A percentile compares a stretch with the other conserved stretches of the same genome.
Evolutionary conservation across 2,329 filamentous ascomycete species (phyloP).

Genomic region (Fusarium pseudocircinatum): DNA sequence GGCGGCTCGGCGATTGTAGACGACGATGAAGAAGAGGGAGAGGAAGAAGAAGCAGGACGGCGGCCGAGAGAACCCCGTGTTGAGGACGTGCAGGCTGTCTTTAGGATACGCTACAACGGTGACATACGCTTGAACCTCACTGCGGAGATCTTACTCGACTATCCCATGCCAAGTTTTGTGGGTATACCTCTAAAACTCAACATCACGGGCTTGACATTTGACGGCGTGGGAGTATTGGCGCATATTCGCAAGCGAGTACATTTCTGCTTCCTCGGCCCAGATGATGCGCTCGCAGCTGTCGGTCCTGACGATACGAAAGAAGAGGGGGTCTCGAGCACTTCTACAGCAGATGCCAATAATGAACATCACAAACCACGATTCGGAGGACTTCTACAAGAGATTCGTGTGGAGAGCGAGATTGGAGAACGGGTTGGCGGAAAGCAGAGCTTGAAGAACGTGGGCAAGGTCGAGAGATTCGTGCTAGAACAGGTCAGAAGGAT

Average conservation of each 20-base stretch:
- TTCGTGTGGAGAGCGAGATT: slow-evolving; percentile 97
- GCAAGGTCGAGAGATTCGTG: slow-evolving; percentile 97
- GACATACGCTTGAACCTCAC: slow-evolving; percentile 89
- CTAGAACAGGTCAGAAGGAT: slow-evolving; percentile 95
- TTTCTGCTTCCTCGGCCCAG: slow-evolving; percentile 93
- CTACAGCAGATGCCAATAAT: slow-evolving; percentile 31
- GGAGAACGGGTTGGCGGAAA: slow-evolving; percentile 90
- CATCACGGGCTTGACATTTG: slow-evolving; percentile 94
- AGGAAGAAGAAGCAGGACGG: slow-evolving; percentile 39
- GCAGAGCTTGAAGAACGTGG: slow-evolving; percentile 97
- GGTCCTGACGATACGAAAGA: slow-evolving; percentile 56
- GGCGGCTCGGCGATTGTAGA: slow-evolving; percentile 52
- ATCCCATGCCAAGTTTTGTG: slow-evolving; percentile 98
- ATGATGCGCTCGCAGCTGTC: slow-evolving; percentile 83
- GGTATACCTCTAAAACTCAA: slow-evolving; percentile 94
- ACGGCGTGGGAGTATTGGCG: slow-evolving; percentile 91
- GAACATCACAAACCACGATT: slow-evolving; percentile 53
- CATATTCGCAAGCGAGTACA: slow-evolving; percentile 90
- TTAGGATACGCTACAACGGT: slow-evolving; percentile 88
- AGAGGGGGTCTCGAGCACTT: not conserved
- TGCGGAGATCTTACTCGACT: slow-evolving; percentile 94
- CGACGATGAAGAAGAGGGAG: slow-evolving; percentile 47
- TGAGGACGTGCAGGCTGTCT: slow-evolving; percentile 92
- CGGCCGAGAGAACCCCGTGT: slow-evolving; percentile 72
- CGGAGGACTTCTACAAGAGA: slow-evolving; percentile 87